Percentiles rank a stretch among this genome's conserved stretches.
These are phyloP conservation scores for Aspergillus carlsbadensis DNA, from an alignment of 495 filamentous ascomycete species.

Conservation along the genomic window DNA sequence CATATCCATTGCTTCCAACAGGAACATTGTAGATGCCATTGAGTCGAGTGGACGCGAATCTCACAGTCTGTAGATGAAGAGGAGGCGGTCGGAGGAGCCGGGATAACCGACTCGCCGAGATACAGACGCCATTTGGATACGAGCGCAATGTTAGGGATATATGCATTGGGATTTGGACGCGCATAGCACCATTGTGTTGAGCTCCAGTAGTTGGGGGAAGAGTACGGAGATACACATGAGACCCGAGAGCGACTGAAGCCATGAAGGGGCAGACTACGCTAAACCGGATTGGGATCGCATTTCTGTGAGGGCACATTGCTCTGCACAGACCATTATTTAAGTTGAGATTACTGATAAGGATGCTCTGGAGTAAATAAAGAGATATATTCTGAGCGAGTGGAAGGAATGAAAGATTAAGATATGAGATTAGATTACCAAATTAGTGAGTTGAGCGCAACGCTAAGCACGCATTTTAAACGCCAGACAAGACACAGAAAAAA, in stretches of 20 bases:
- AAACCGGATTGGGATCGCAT: neutral
- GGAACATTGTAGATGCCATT: slow-evolving; percentile 18
- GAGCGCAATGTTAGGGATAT: neutral
- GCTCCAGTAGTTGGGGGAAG: neutral
- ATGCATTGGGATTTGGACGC: neutral
- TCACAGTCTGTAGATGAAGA: neutral
- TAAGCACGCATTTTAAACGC: neutral
- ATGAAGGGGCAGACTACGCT: neutral
- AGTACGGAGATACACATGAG: neutral
- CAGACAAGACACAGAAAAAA: neutral
- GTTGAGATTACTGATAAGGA: too few species aligned
- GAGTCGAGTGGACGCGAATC: neutral
- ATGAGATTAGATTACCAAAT: neutral
- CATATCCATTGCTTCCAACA: slow-evolving; percentile 34
- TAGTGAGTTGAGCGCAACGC: neutral
- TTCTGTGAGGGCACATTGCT: neutral
- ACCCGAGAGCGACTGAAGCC: neutral
- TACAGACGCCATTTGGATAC: neutral
- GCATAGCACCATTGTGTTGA: slow-evolving; percentile 1
- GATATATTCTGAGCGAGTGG: too few species aligned
- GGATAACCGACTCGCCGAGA: neutral
- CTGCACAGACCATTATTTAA: neutral
- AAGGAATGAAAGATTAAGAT: too few species aligned
- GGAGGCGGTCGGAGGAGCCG: neutral
- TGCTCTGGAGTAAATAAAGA: too few species aligned